Percentiles rank a stretch among this genome's conserved stretches.
phyloP scores from a whole-genome alignment of 345 rosid genomes.

The Psidium guajava region DNA sequence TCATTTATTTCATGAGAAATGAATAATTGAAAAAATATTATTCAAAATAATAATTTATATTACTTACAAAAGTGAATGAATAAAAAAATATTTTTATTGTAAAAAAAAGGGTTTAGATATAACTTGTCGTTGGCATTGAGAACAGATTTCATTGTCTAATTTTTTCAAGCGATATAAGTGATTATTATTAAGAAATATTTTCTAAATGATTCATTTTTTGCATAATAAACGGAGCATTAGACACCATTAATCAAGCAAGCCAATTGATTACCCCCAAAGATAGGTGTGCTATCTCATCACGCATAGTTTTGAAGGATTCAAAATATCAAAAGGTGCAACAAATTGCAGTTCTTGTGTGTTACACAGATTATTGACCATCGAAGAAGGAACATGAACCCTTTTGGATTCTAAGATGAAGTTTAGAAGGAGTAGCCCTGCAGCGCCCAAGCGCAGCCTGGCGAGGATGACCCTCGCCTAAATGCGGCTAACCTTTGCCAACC shows the following conservation, averaged over 20 bases:
- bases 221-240: accelerated
- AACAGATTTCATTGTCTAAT: background rate
- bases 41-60: background rate
- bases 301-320: background rate
- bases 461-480: no score
- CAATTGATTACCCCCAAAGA: background rate
- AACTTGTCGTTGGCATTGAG: accelerated
- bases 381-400: background rate
- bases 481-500: no score
- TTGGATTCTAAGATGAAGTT: background rate
- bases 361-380: background rate
- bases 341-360: background rate
- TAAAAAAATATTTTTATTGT: background rate
- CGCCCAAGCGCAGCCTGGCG: no score
- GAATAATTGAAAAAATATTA: background rate
- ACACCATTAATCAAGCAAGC: background rate
- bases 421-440: background rate
- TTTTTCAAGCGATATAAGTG: accelerated
- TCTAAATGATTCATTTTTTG: background rate
- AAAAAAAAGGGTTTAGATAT: background rate
- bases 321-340: background rate
- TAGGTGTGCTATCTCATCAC: background rate
- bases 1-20: background rate
- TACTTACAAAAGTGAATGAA: background rate
- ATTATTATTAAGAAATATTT: background rate